A percentile compares a stretch with the other conserved stretches of the same genome.
These are phyloP conservation scores for Silene latifolia DNA, from an alignment of 148 eudicot genomes.

Conservation along the genomic window DNA sequence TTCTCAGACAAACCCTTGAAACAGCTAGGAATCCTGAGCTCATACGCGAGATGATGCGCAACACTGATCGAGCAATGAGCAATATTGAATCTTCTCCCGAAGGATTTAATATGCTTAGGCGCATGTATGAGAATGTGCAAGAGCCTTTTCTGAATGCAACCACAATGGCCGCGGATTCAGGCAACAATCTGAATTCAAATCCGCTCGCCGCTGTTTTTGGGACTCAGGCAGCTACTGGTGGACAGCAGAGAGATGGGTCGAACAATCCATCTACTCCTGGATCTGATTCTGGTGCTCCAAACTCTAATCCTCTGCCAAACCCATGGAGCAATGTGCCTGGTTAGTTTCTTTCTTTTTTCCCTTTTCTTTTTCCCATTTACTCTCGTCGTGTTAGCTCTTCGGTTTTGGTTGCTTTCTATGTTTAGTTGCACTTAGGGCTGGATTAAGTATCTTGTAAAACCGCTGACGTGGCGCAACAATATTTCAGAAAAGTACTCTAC, in stretches of 20 bases:
- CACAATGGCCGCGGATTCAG: constrained; percentile 60
- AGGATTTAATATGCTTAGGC: constrained; percentile 95
- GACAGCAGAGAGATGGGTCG: constrained; percentile 55
- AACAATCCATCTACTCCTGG: constrained; percentile 57
- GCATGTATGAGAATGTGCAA: constrained; percentile 98
- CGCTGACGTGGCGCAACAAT: no score
- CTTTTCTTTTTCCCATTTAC: no score
- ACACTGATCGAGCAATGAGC: constrained; percentile 99
- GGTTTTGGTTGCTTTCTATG: constrained; percentile 2
- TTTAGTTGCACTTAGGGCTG: background rate
- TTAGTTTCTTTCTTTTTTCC: constrained; percentile 25
- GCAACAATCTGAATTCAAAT: constrained; percentile 54
- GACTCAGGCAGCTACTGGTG: constrained; percentile 51
- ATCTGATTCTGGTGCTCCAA: constrained; percentile 62
- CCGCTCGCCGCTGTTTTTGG: constrained; percentile 90
- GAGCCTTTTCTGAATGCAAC: constrained; percentile 94
- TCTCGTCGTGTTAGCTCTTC: background rate
- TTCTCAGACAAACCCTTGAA: constrained; percentile 90
- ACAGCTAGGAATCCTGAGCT: constrained; percentile 96
- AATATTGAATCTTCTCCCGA: constrained; percentile 96
- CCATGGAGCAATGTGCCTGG: constrained; percentile 75
- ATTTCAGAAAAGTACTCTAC: no score
- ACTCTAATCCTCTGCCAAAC: constrained; percentile 83
- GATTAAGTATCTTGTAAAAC: no score
- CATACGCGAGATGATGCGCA: constrained; percentile 99